Evolutionary conservation across 2,329 filamentous ascomycete species (phyloP).

Genomic region (Cladosporium austrohemisphaericum): DNA sequence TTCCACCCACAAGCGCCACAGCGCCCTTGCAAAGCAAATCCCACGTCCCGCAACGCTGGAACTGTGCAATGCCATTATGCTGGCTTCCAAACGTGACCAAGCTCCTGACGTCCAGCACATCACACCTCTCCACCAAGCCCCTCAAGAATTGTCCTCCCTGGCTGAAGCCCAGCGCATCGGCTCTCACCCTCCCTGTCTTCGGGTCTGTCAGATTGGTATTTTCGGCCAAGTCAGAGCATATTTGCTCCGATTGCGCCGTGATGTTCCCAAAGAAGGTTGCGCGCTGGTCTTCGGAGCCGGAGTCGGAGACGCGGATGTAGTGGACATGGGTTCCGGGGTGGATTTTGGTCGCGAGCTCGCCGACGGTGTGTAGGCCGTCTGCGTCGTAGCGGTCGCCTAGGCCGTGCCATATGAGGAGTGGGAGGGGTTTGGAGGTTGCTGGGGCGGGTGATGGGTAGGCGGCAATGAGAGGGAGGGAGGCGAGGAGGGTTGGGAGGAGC

Average conservation of each 20-base stretch:
- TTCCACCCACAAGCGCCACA: constrained; percentile 71
- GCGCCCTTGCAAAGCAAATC: constrained; percentile 82
- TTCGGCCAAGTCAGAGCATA: constrained; percentile 71
- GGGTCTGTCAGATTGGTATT: constrained; percentile 67
- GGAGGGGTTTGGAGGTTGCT: constrained; percentile 57
- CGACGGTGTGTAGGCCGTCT: constrained; percentile 69
- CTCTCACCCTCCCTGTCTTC: constrained; percentile 51
- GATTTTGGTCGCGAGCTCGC: constrained; percentile 64
- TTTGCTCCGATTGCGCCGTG: constrained; percentile 68
- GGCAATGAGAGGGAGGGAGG: constrained; percentile 14
- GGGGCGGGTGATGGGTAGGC: constrained; percentile 1
- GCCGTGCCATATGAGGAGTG: constrained; percentile 92
- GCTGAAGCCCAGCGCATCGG: constrained; percentile 91
- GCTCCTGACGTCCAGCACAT: constrained; percentile 73
- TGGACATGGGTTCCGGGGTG: constrained; percentile 85
- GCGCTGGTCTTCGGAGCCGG: constrained; percentile 65
- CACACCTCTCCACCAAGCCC: constrained; percentile 84
- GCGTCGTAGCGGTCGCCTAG: constrained; percentile 71
- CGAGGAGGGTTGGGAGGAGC: constrained; percentile 11
- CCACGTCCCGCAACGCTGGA: constrained; percentile 64
- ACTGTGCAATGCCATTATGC: constrained; percentile 86
- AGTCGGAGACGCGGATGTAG: constrained; percentile 67
- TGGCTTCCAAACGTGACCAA: constrained; percentile 87
- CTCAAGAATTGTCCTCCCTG: constrained; percentile 97
- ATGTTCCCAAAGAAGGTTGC: constrained; percentile 91